phyloP scores from a whole-genome alignment of 331 rosid species.

The Prunus yedoensis region DNA sequence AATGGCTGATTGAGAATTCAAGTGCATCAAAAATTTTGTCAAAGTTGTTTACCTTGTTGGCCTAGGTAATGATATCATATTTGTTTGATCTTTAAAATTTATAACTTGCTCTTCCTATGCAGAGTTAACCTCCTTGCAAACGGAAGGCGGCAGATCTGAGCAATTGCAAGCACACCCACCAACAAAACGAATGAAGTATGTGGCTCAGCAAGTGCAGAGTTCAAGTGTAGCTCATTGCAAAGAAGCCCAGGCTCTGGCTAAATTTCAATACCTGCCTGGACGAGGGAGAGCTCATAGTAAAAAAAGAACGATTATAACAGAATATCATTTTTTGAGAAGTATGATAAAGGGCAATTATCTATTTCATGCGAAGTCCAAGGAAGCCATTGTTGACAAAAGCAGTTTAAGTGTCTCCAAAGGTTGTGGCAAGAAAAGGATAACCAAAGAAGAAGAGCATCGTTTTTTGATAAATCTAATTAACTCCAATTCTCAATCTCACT shows the following conservation, averaged over 20 bases:
- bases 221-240: neutral
- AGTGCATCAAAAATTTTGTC: neutral
- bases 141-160: neutral
- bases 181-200: neutral
- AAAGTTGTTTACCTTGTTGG: neutral
- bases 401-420: neutral
- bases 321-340: neutral
- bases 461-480: neutral
- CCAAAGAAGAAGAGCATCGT: neutral
- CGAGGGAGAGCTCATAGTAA: conserved; percentile 4
- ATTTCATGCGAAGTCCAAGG: neutral
- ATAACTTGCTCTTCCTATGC: neutral
- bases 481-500: neutral
- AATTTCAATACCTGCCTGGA: neutral
- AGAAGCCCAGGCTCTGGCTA: neutral
- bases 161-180: neutral
- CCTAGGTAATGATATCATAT: neutral
- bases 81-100: neutral
- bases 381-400: neutral
- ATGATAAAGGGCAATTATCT: conserved; percentile 1
- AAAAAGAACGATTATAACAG: neutral
- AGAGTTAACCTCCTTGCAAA: neutral
- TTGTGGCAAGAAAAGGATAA: neutral
- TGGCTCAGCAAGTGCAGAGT: neutral
- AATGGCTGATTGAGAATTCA: neutral